These are phyloP conservation scores for Lachnellula occidentalis DNA, from an alignment of 2,329 filamentous ascomycete genomes.

Conservation along the genomic window DNA sequence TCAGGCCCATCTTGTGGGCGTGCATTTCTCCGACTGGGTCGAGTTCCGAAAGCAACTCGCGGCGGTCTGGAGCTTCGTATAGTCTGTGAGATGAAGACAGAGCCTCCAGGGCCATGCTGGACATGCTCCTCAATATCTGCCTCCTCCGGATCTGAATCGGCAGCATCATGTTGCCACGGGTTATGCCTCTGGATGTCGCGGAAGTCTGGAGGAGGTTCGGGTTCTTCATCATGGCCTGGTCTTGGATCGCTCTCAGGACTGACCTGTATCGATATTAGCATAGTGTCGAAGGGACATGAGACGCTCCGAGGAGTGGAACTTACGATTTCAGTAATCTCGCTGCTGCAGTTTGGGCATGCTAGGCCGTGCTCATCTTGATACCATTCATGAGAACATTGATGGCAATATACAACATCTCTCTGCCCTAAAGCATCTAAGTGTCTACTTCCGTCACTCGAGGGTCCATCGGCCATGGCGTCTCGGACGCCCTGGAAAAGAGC, in stretches of 20 bases:
- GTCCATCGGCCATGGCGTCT: slow-evolving; percentile 34
- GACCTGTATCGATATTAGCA: slow-evolving; percentile 40
- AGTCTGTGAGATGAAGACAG: slow-evolving; percentile 26
- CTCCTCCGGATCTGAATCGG: slow-evolving; percentile 53
- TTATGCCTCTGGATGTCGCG: slow-evolving; percentile 22
- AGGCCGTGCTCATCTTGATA: slow-evolving; percentile 64
- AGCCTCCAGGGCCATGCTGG: slow-evolving; percentile 26
- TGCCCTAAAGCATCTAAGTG: slow-evolving; percentile 46
- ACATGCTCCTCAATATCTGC: slow-evolving; percentile 49
- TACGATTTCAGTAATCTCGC: slow-evolving; percentile 84
- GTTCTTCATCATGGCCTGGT: slow-evolving; percentile 26
- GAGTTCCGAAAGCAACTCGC: background rate
- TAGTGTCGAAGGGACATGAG: background rate
- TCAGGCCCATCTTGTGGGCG: slow-evolving; percentile 18
- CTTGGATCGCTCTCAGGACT: slow-evolving; percentile 59
- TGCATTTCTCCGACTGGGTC: slow-evolving; percentile 1
- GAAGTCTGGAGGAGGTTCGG: slow-evolving; percentile 12
- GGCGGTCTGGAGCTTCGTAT: slow-evolving; percentile 15
- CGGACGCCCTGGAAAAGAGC: slow-evolving; percentile 47
- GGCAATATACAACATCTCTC: slow-evolving; percentile 79
- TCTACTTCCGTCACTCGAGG: slow-evolving; percentile 13
- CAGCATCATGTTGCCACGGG: slow-evolving; percentile 23
- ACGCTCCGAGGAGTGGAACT: slow-evolving; percentile 33
- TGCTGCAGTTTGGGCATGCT: slow-evolving; percentile 69
- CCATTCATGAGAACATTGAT: slow-evolving; percentile 78